Base-by-base conservation (phyloP, 306 rosid species). In the Hippophae gyantsensis region DNA sequence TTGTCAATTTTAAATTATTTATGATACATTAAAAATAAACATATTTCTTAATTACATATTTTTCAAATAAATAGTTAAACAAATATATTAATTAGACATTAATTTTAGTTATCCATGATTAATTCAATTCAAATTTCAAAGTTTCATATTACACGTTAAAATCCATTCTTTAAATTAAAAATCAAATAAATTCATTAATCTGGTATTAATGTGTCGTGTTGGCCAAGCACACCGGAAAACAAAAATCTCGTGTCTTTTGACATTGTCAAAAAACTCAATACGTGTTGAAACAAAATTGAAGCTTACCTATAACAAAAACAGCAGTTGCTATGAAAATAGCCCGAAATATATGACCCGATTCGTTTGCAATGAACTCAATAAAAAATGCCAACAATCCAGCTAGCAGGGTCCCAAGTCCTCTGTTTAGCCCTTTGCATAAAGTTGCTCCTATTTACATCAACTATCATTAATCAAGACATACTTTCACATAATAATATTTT, bases 401-500 rank as follows among this genome's bases (percentile, higher is more conserved):
- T 54, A 92, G 32, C 11, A 92, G 66, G 32, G 98, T 87, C 68
- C 98, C 98, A 41, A 92, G 52, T 73, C 93, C 98, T 85, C 98
- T 85, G 57, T 92, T 92, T 9, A 92, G 83, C 23, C 98, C 98
- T 80, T 92, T 92, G 95, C 96, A 92, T 26, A 92, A 66, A 41
- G 98, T 92, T 63, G 98, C 96, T 48, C 98, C 98, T 92, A 74
- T 70, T 64, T 13, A 8, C 56, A 60, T 56, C 7, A 54, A 10
- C 7, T 2, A 63, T 66, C 48, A 18, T 47, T 63, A 4, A 57
- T 25, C 52, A 26, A 42, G 40, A 5, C 14, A 18, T 41, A 60
- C 54, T 7, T 58, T 42, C 26, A 41, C 44, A 58, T 68, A 51
- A 53, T 25, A 27, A 38, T 26, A 27, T 2, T 10, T 3, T 42